Base-by-base conservation (phyloP, 2,329 filamentous ascomycete genomes). In the Pseudonectria buxi region DNA sequence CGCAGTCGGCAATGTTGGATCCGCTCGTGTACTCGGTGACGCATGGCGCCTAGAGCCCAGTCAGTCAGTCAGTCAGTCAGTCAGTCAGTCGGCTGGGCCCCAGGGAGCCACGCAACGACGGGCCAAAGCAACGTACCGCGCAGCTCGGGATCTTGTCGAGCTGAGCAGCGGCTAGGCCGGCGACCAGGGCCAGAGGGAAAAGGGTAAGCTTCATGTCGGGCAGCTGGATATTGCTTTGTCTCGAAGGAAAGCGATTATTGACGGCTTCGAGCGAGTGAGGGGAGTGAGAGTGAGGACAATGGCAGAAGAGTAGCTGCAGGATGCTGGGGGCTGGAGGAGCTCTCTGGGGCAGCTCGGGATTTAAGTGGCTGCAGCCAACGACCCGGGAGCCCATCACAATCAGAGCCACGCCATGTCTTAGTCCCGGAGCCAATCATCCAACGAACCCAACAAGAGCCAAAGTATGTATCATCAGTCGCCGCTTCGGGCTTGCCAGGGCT, bases 71-170 rank as follows among this genome's bases (percentile, higher is more conserved):
- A n/a, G n/a, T n/a, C n/a, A n/a, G n/a, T n/a, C n/a, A n/a, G n/a
- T n/a, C n/a, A n/a, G n/a, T n/a, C n/a, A n/a, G n/a, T n/a, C n/a
- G n/a, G n/a, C n/a, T n/a, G n/a, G n/a, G n/a, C n/a, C n/a, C n/a
- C n/a, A n/a, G n/a, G n/a, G n/a, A n/a, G n/a, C n/a, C n/a, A n/a
- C n/a, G n/a, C n/a, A n/a, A n/a, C n/a, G n/a, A n/a, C n/a, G n/a
- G n/a, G n/a, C n/a, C n/a, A n/a, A n/a, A n/a, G n/a, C n/a, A 25
- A 59, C 63, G 36, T 59, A 66, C 63, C 39, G 63, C 63, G 43
- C 64, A 67, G 4, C 16, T 35, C 13, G 64, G 63, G 28, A 67
- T 49, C 35, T 51, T 45, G 32, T 43, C 47, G 22, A 39, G 32
- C 45, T 65, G 60, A 7, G 61, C 62, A 33, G 51, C 53, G 39